A percentile compares a stretch with the other conserved stretches of the same genome.
Evolutionary conservation across 2,329 filamentous ascomycete species (phyloP).

Genomic region (Cladophialophora bantiana): DNA sequence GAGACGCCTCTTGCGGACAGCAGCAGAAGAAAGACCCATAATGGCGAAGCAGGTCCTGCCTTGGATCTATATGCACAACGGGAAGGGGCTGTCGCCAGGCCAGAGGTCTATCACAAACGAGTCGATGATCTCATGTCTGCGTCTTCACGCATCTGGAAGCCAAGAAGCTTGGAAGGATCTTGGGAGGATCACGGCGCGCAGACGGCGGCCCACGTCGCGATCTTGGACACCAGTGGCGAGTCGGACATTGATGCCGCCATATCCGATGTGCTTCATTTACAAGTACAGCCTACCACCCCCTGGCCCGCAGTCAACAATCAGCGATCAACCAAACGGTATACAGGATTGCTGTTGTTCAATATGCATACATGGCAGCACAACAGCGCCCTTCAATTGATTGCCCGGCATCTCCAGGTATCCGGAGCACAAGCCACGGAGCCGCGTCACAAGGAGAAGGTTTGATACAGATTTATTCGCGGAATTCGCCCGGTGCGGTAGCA

Average conservation of each 20-base stretch:
- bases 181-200: no score
- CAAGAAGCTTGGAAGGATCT: no score
- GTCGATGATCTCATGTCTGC: slow-evolving; percentile 3
- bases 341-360: neutral
- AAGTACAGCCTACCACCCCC: neutral
- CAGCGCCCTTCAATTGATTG: neutral
- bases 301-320: neutral
- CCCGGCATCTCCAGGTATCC: neutral
- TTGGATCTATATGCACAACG: neutral
- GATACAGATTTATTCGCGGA: slow-evolving; percentile 12
- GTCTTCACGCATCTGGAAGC: neutral
- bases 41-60: neutral
- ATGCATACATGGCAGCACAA: neutral
- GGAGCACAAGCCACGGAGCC: neutral
- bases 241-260: neutral
- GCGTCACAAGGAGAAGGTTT: neutral
- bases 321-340: neutral
- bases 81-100: neutral
- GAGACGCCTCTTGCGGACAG: neutral
- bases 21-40: neutral
- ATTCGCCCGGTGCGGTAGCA: slow-evolving; percentile 11
- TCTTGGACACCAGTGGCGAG: neutral
- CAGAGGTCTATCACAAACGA: neutral
- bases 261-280: neutral
- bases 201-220: neutral